Base-by-base conservation (phyloP, 2,329 filamentous ascomycete genomes). In the Sordariomycetes sp. region DNA sequence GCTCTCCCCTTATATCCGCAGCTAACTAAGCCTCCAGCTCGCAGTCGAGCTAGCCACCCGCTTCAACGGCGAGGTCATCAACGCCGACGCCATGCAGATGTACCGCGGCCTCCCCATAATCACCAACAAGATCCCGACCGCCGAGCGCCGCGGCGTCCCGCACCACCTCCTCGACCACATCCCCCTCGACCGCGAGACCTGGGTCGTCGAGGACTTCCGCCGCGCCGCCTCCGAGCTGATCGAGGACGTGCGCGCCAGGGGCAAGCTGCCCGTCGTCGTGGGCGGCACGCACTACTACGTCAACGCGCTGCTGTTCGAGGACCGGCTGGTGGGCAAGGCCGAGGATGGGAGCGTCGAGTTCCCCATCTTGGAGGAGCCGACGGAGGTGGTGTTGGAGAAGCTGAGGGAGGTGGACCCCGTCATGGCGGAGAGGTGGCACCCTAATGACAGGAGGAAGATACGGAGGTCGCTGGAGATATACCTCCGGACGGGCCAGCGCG, bases 81-180 rank as follows among this genome's bases (percentile, higher is more conserved):
- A 99, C 69, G 90, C 90, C 53, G 94, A 99, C 77, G 94, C 94
- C 46, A 96, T 99, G 91, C 94, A 99, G 70, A 85, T 99, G 74
- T 99, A 99, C 71, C 81, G 82, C 57, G 94, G 94, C 2, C 76
- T 99, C 51, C 91, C 94, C 5, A 87, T 97, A 62, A 93, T 97
- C 64, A 99, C 94, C 28, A 99, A 99, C 71, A 96, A 97, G 69
- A 88, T 97, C 60, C 83, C 89, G 0, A 57, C 68, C 1, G 79
- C 84, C 22, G 93, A 97, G 69, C 86, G 85, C 66, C 81, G 87
- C 61, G 89, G 87, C 11, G 78, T 99, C 12, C 87, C 88, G 3
- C 94, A 99, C 68, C 93, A 99, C 70, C 76, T 99, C 3, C 80
- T 99, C 25, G 90, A 89, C 56, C 86, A 85, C 62, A 86, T 97